phyloP scores from a whole-genome alignment of 192 early-diverging fungal species.

The Dimargaris xerosporica region DNA sequence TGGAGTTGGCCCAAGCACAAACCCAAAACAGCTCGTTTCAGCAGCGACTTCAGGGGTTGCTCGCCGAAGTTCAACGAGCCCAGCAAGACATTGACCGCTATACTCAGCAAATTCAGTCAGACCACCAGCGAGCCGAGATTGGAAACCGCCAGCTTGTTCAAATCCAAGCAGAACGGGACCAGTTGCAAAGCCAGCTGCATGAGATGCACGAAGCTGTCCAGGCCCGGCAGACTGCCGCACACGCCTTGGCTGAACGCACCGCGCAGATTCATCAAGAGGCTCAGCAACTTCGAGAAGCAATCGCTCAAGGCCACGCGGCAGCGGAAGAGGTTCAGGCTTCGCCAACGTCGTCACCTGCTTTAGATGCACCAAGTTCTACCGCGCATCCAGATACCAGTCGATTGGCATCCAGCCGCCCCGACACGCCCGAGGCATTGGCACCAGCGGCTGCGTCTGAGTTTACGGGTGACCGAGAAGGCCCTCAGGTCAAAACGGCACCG shows the following conservation, averaged over 20 bases:
- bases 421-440: too few relatives aligned
- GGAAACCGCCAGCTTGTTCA: slow-evolving; percentile 3
- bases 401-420: too few relatives aligned
- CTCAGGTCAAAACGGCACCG: slow-evolving; percentile 12
- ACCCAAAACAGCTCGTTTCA: slow-evolving; percentile 20
- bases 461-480: slow-evolving; percentile 13
- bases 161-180: slow-evolving; percentile 7
- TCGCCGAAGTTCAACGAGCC: slow-evolving; percentile 21
- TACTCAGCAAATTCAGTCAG: slow-evolving; percentile 16
- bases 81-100: slow-evolving; percentile 27
- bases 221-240: slow-evolving; percentile 17
- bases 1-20: not conserved
- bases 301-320: too few relatives aligned
- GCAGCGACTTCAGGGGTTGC: slow-evolving; percentile 22
- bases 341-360: too few relatives aligned
- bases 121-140: slow-evolving; percentile 6
- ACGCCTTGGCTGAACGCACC: slow-evolving; percentile 12
- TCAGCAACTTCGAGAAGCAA: too few relatives aligned
- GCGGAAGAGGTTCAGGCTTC: too few relatives aligned
- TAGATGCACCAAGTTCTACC: too few relatives aligned
- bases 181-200: slow-evolving; percentile 16
- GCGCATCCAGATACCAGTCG: too few relatives aligned
- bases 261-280: not conserved
- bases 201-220: slow-evolving; percentile 17
- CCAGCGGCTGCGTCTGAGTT: not conserved